Evolutionary conservation across 805 yeast genomes (phyloP).

Genomic region (Nakazawaea wyomingensis): DNA sequence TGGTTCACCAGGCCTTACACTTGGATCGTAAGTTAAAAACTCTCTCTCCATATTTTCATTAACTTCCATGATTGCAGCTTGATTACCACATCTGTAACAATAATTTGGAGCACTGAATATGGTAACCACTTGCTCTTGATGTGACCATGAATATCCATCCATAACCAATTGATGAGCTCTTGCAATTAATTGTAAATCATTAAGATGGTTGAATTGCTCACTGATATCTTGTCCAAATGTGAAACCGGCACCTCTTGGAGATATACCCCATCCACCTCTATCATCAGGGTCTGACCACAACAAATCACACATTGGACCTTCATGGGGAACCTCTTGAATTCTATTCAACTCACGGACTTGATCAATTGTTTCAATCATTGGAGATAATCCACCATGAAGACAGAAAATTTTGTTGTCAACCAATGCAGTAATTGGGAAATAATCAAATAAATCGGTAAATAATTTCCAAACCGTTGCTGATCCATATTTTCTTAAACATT

Average conservation of each 20-base stretch:
- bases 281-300: conserved; percentile 98
- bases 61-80: conserved; percentile 97
- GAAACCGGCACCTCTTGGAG: conserved; percentile 98
- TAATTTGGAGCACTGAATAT: conserved; percentile 94
- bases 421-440: conserved; percentile 88
- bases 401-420: conserved; percentile 90
- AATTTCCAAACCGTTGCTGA: conserved; percentile 90
- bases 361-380: conserved; percentile 89
- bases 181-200: conserved; percentile 78
- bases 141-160: conserved; percentile 96
- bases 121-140: conserved; percentile 90
- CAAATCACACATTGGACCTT: conserved; percentile 96
- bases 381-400: conserved; percentile 91
- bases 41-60: conserved; percentile 90
- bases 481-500: conserved; percentile 89
- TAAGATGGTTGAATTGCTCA: conserved; percentile 89
- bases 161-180: conserved; percentile 97
- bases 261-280: conserved; percentile 96
- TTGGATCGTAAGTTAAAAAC: conserved; percentile 92
- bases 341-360: conserved; percentile 88
- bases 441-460: conserved; percentile 88
- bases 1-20: conserved; percentile 97
- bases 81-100: conserved; percentile 97
- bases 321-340: conserved; percentile 95
- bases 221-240: conserved; percentile 95